Percentiles rank a stretch among this genome's conserved stretches.
These are phyloP conservation scores for Penicilliopsis zonata DNA, from an alignment of 495 filamentous ascomycete genomes.

Conservation along the genomic window DNA sequence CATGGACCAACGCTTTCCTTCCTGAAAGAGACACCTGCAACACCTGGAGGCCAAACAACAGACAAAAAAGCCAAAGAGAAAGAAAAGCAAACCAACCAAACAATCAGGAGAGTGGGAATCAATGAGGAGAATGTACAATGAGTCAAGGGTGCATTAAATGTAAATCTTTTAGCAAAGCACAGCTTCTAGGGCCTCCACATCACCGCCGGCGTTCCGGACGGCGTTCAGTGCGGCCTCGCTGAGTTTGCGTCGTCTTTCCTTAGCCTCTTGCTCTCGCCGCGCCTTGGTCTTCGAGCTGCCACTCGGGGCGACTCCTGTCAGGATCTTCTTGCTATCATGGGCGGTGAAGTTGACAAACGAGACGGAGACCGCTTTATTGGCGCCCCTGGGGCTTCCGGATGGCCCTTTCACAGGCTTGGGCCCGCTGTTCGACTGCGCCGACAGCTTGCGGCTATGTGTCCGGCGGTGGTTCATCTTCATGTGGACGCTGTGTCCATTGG, in stretches of 20 bases:
- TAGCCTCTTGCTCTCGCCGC: constrained; percentile 72
- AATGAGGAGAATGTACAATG: too few species aligned
- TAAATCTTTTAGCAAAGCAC: constrained; percentile 30
- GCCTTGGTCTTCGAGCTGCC: constrained; percentile 92
- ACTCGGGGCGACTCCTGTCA: constrained; percentile 83
- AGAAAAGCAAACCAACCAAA: too few species aligned
- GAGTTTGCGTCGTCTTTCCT: constrained; percentile 63
- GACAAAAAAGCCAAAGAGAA: too few species aligned
- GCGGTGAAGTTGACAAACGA: constrained; percentile 93
- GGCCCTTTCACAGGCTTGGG: constrained; percentile 24
- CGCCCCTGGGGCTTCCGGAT: constrained; percentile 18
- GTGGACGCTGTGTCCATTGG: constrained; percentile 12
- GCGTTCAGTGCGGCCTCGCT: constrained; percentile 62
- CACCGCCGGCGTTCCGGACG: constrained; percentile 68
- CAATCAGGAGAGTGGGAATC: too few species aligned
- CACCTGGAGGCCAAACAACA: too few species aligned
- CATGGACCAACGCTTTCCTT: too few species aligned
- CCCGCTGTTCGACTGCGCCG: constrained; percentile 19
- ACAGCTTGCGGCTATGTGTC: constrained; percentile 24
- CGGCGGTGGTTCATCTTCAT: constrained; percentile 19
- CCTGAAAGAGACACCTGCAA: too few species aligned
- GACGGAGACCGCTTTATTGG: constrained; percentile 32
- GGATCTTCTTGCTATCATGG: constrained; percentile 62
- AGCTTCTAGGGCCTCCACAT: constrained; percentile 44
- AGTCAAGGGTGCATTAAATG: too few species aligned